Evolutionary conservation across 495 filamentous ascomycete genomes (phyloP), one percentile per base, ranked within the genome.

Genomic region (Chaetomidium leptoderma): DNA sequence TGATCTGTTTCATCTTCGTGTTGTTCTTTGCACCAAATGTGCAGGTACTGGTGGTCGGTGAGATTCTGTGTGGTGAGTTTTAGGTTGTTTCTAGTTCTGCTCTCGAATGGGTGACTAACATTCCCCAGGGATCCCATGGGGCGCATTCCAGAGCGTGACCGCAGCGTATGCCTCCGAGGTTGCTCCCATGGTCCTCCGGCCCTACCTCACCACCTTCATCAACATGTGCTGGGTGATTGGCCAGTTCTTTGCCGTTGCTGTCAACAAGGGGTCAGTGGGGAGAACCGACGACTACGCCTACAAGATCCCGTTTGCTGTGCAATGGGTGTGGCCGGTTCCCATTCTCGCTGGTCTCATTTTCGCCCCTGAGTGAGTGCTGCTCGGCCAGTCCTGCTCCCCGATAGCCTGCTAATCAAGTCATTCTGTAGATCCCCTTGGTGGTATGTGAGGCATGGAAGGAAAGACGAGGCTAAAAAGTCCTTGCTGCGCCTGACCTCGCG

Each of bases 271-370:
- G 0, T 78, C 86, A 59, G 65, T 83, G 40, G 64, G 65, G 27
- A 71, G 80, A 10, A 46, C 64, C 10, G 81, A 82, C 49, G 65
- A 86, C 59, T 87, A 83, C 81, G 77, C 82, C 3, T 88, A 86
- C 64, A 74, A 79, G 9, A 81, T 84, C 58, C 84, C 85, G 0
- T 87, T 82, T 53, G 81, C 74, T 4, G 55, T 87, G 5, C 87
- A 90, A 65, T 90, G 87, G 87, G 81, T 90, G 67, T 90, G 85
- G 84, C 85, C 86, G 1, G 61, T 86, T 17, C 85, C 86, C 0
- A 74, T 90, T 21, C 74, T 86, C 32, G 78, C 82, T 53, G 83
- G 78, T 3, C 73, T 83, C 19, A 62, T 75, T 46, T 77, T 87
- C 33, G 85, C 84, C 0, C 87, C 87, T 6, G 87, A 90, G 69